These are phyloP conservation scores for Serendipita vermifera DNA, from an alignment of 768 basidiomycete species.

Conservation along the genomic window DNA sequence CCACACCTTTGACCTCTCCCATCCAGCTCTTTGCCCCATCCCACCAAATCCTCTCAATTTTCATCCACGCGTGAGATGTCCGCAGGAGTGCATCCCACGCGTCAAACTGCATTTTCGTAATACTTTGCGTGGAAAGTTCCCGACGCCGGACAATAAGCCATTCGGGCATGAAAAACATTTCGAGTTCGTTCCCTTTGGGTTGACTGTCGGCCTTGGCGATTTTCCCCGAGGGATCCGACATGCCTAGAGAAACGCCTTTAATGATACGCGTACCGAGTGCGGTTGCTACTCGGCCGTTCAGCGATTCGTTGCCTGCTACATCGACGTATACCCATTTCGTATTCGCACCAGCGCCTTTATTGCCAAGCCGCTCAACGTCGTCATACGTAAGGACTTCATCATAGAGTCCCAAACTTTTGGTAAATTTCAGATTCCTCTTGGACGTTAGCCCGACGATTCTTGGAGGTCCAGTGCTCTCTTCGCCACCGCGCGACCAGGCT, in stretches of 20 bases:
- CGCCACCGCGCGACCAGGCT: background rate
- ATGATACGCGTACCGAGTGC: slow-evolving; percentile 31
- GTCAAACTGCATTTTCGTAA: slow-evolving; percentile 35
- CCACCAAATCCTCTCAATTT: slow-evolving; percentile 37
- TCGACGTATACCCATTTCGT: slow-evolving; percentile 48
- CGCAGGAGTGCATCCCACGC: slow-evolving; percentile 51
- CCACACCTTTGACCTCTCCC: slow-evolving; percentile 26
- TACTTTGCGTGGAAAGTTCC: slow-evolving; percentile 35
- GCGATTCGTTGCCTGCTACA: slow-evolving; percentile 41
- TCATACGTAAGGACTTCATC: slow-evolving; percentile 45
- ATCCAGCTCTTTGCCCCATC: slow-evolving; percentile 15
- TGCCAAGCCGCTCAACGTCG: slow-evolving; percentile 24
- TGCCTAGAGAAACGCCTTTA: slow-evolving; percentile 37
- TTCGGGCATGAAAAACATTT: slow-evolving; percentile 56
- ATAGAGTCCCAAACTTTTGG: slow-evolving; percentile 40
- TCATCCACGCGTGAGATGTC: slow-evolving; percentile 44
- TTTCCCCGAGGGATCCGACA: slow-evolving; percentile 46
- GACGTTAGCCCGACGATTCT: slow-evolving; percentile 52
- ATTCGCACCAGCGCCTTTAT: slow-evolving; percentile 22
- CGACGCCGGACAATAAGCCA: slow-evolving; percentile 46
- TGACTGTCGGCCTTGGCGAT: slow-evolving; percentile 30
- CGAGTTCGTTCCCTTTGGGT: slow-evolving; percentile 24
- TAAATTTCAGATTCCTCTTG: slow-evolving; percentile 40
- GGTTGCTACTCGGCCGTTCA: slow-evolving; percentile 33
- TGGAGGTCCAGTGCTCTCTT: background rate